Conservation (phyloP, 305 asterid genomes). For the Fraxinus latifolia region DNA sequence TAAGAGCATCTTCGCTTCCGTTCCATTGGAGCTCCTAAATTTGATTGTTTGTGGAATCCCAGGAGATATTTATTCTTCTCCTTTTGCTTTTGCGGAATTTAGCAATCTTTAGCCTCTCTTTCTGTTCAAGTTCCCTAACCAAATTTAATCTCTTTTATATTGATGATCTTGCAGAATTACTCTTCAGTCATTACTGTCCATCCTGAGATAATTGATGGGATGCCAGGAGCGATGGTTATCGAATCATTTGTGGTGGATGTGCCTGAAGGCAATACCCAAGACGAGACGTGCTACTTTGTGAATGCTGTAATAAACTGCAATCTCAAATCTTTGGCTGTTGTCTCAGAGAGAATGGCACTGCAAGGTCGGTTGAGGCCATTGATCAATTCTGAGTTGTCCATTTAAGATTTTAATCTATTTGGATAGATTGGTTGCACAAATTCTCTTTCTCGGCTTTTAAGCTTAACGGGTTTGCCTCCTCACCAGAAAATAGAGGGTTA, state of each 20-base stretch:
- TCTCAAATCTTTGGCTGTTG: conserved; percentile 45
- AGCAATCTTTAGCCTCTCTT: not conserved
- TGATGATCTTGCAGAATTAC: conserved; percentile 38
- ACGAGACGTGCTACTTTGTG: conserved; percentile 50
- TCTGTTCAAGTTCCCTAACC: not conserved
- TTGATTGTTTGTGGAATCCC: not conserved
- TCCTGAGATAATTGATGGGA: conserved; percentile 42
- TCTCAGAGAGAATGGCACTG: conserved; percentile 47
- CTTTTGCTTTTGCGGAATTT: not conserved
- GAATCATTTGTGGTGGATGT: conserved; percentile 52
- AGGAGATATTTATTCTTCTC: not conserved
- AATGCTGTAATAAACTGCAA: conserved; percentile 44
- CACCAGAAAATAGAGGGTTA: not conserved
- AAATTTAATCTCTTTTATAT: not conserved
- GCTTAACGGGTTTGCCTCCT: not conserved
- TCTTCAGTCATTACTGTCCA: conserved; percentile 40
- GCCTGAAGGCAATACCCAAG: conserved; percentile 49
- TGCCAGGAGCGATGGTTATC: conserved; percentile 36
- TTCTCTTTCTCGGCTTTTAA: not conserved
- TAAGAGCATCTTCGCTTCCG: not conserved
- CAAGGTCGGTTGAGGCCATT: conserved; percentile 21
- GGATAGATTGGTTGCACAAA: conserved; percentile 2
- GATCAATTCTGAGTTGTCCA: not conserved
- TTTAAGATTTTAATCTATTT: not conserved
- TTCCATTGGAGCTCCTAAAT: not conserved